These are phyloP conservation scores for Phytophthora hibernalis DNA, from an alignment of 352 stramenopile species.

Conservation along the genomic window DNA sequence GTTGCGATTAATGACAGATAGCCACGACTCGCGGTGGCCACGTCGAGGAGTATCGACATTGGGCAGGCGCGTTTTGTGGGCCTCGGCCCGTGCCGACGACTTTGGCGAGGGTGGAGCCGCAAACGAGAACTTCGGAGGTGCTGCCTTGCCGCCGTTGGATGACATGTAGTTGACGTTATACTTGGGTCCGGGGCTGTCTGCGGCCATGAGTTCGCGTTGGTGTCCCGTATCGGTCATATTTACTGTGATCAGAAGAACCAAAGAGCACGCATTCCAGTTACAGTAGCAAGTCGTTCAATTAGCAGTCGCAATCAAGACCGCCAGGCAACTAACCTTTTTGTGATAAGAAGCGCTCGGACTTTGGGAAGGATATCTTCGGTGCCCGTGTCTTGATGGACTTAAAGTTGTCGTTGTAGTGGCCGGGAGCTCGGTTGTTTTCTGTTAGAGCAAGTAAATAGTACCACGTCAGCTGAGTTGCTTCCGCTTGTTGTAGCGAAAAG, in stretches of 20 bases:
- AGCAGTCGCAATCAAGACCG: not conserved
- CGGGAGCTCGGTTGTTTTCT: constrained; percentile 69
- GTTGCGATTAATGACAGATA: constrained; percentile 85
- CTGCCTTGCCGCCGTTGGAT: constrained; percentile 61
- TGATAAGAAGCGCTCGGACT: constrained; percentile 81
- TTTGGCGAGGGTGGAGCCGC: constrained; percentile 47
- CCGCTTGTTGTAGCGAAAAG: not conserved
- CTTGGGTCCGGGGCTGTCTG: constrained; percentile 82
- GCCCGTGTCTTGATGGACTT: constrained; percentile 64
- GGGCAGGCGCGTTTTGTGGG: constrained; percentile 60
- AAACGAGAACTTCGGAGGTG: constrained; percentile 70
- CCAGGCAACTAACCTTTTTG: constrained; percentile 62
- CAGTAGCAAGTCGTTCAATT: not conserved
- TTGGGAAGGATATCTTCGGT: constrained; percentile 79
- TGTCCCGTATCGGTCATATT: constrained; percentile 70
- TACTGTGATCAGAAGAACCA: constrained; percentile 37
- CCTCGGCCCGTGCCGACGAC: constrained; percentile 35
- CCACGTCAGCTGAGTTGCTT: constrained; percentile 6
- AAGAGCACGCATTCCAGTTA: constrained; percentile 4
- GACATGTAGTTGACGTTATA: constrained; percentile 77
- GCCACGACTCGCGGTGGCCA: constrained; percentile 80
- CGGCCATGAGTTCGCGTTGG: constrained; percentile 78
- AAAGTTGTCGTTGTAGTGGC: constrained; percentile 78
- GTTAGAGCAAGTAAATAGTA: constrained; percentile 10
- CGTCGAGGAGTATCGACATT: constrained; percentile 60